phyloP scores from a whole-genome alignment of 2,329 filamentous ascomycete species.

The Cercospora beticola region DNA sequence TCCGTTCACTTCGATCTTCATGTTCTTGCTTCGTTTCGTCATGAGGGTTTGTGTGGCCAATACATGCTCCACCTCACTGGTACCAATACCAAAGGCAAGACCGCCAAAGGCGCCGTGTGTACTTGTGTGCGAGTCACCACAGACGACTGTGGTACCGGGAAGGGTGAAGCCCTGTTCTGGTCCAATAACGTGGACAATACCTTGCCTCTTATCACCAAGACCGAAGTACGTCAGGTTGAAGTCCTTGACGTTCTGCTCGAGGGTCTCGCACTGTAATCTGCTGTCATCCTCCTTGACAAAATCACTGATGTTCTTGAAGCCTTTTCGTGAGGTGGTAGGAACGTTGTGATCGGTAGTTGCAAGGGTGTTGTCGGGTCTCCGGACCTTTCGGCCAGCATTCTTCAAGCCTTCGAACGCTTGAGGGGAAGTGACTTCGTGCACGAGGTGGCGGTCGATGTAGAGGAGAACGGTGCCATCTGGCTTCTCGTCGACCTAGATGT shows the following conservation, averaged over 20 bases:
- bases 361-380: slow-evolving; percentile 93
- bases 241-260: slow-evolving; percentile 96
- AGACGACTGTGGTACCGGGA: slow-evolving; percentile 93
- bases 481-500: slow-evolving; percentile 70
- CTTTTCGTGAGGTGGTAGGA: slow-evolving; percentile 85
- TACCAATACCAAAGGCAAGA: slow-evolving; percentile 95
- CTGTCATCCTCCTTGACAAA: slow-evolving; percentile 97
- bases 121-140: slow-evolving; percentile 96
- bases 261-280: slow-evolving; percentile 86
- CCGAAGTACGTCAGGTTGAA: slow-evolving; percentile 98
- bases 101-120: slow-evolving; percentile 96
- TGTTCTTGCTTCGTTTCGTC: slow-evolving; percentile 95
- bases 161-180: slow-evolving; percentile 98
- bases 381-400: slow-evolving; percentile 82
- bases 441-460: slow-evolving; percentile 94
- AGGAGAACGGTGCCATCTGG: slow-evolving; percentile 87
- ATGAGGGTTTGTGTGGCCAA: slow-evolving; percentile 94
- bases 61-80: slow-evolving; percentile 97
- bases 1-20: slow-evolving; percentile 94
- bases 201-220: slow-evolving; percentile 91
- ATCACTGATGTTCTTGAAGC: slow-evolving; percentile 86
- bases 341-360: slow-evolving; percentile 98
- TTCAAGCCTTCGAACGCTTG: slow-evolving; percentile 97
- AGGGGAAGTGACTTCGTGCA: slow-evolving; percentile 97
- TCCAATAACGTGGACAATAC: slow-evolving; percentile 97